Evolutionary conservation across 1,284 basidiomycete species (phyloP), one percentile per base, ranked within the genome.

Genomic region (Somion occarium): DNA sequence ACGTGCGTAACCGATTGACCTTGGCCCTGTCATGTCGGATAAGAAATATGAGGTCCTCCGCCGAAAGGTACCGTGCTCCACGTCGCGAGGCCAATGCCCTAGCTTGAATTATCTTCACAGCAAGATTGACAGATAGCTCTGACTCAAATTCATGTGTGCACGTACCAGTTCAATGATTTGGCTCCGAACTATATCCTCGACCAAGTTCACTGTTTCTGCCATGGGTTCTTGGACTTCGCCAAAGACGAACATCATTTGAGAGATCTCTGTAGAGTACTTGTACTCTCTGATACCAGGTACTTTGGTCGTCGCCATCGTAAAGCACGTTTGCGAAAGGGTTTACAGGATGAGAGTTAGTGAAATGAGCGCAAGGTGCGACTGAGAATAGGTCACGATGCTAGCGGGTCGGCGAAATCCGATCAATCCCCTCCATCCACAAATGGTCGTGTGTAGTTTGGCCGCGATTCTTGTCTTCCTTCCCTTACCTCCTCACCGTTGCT

Each of bases 221-320:
- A 88, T 81, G 0, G 94, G 92, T 54, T 97, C 92, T 63, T 93
- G 90, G 0, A 97, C 89, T 68, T 96, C 93, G 3, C 93, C 94
- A 67, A 97, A 97, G 42, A 98, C 95, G 64, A 96, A 98, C 87
- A 97, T 93, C 88, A 91, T 91, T 65, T 91, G 91, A 2, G 88
- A 82, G 25, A 93, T 93, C 66, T 93, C 91, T 56, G 82, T 82
- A 5, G 79, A 76, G 68, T 91, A 88, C 59, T 82, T 83, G 73
- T 85, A 86, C 55, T 86, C 84, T 49, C 71, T 57, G 53, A 59
- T 54, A 0, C 46, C 51, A 1, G 56, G 26, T 5, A 59, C 60
- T 55, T 62, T 64, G 9, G 52, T 20, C n/a, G 57, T 26, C 2
- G 56, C 48, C 20, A 60, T 55, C 7, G 15, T 34, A 15, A 34